These are phyloP conservation scores for Cucumis cinereus DNA, from an alignment of 306 rosid genomes.

Conservation along the genomic window DNA sequence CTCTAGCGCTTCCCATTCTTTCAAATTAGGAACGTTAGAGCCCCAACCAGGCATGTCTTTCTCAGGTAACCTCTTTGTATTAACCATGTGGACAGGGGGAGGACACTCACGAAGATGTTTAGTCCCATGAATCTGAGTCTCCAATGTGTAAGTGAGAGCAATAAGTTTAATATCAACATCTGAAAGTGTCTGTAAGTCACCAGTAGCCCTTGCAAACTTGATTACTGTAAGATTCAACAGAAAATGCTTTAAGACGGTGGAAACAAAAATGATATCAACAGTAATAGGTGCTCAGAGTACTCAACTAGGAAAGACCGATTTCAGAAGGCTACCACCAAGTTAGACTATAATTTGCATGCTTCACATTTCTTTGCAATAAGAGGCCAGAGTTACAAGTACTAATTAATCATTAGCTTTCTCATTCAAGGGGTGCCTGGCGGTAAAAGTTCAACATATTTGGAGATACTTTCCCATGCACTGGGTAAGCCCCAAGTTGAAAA, in stretches of 20 bases:
- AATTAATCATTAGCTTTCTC: neutral
- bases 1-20: slow-evolving; percentile 89
- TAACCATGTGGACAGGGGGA: slow-evolving; percentile 55
- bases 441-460: neutral
- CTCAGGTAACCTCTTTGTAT: slow-evolving; percentile 68
- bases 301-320: neutral
- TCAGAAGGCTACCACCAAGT: neutral
- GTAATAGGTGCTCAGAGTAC: too few relatives aligned
- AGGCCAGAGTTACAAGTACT: neutral
- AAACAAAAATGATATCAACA: too few relatives aligned
- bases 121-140: slow-evolving; percentile 72
- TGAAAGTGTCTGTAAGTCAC: slow-evolving; percentile 86
- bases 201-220: slow-evolving; percentile 82
- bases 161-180: slow-evolving; percentile 80
- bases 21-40: slow-evolving; percentile 66
- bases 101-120: slow-evolving; percentile 62
- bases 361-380: neutral
- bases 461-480: neutral
- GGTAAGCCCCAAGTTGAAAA: neutral
- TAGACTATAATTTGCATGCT: neutral
- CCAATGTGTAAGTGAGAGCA: slow-evolving; percentile 64
- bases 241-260: neutral
- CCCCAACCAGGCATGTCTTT: slow-evolving; percentile 98
- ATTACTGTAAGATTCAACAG: slow-evolving; percentile 30
- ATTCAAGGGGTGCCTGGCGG: neutral